Percentiles rank a stretch among this genome's conserved stretches.
These are phyloP conservation scores for Aegilops bicornis DNA, from an alignment of 176 grass and related monocot genomes.

Conservation along the genomic window DNA sequence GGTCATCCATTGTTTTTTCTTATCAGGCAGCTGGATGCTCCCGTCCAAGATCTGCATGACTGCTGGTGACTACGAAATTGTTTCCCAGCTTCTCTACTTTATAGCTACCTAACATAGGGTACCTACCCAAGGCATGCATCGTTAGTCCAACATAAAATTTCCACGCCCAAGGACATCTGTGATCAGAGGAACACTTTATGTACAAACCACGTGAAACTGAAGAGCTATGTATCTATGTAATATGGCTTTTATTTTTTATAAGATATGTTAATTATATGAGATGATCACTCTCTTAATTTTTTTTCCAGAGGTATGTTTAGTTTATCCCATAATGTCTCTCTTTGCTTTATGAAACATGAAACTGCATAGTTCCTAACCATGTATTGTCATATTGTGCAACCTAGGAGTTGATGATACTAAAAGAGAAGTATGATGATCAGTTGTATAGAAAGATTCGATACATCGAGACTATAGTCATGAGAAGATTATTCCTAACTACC, in stretches of 20 bases:
- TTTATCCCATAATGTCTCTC: neutral
- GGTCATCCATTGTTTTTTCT: no score
- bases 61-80: no score
- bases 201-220: conserved; percentile 51
- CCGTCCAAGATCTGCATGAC: no score
- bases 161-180: conserved; percentile 97
- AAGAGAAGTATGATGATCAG: no score
- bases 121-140: conserved; percentile 63
- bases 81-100: no score
- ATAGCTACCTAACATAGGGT: conserved; percentile 38
- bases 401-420: no score
- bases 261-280: neutral
- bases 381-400: no score
- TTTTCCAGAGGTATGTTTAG: neutral
- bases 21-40: no score
- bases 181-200: conserved; percentile 88
- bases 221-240: conserved; percentile 49
- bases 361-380: neutral
- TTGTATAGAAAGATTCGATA: no score
- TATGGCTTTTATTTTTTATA: neutral
- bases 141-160: conserved; percentile 91
- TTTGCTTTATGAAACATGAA: conserved; percentile 1
- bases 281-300: neutral
- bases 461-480: no score
- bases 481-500: no score